These are phyloP conservation scores for Diaporthe vexans DNA, from an alignment of 2,329 filamentous ascomycete genomes.

Conservation along the genomic window DNA sequence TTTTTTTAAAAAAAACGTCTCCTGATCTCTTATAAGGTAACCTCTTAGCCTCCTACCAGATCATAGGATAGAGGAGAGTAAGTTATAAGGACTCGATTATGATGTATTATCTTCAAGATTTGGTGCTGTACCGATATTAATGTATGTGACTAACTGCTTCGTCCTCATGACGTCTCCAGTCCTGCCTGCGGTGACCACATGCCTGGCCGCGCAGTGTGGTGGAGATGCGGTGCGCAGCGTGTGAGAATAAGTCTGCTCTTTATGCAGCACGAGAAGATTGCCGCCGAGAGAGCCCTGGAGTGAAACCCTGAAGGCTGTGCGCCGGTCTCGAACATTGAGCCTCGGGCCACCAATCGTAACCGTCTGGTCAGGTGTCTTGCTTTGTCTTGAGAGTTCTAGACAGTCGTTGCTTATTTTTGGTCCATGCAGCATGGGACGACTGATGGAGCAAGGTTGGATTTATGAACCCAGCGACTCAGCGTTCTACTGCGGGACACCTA, in stretches of 20 bases:
- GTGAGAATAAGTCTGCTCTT: background rate
- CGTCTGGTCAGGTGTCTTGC: background rate
- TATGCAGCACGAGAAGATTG: background rate
- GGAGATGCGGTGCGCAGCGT: background rate
- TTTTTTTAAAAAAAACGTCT: too few species aligned
- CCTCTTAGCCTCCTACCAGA: too few species aligned
- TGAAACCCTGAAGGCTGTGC: conserved; percentile 25
- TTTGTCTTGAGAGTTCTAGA: background rate
- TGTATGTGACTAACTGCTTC: background rate
- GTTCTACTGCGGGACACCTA: background rate
- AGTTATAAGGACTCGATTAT: too few species aligned
- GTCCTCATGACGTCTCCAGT: background rate
- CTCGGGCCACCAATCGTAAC: conserved; percentile 20
- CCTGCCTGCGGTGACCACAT: background rate
- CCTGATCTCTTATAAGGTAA: too few species aligned
- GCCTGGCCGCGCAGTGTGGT: background rate
- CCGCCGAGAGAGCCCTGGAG: background rate
- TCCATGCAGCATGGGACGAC: conserved; percentile 12
- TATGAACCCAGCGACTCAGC: conserved; percentile 25
- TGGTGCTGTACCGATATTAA: too few species aligned
- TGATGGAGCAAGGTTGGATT: conserved; percentile 18
- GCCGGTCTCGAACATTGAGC: conserved; percentile 10
- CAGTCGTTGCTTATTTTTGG: background rate
- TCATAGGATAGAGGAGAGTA: too few species aligned
- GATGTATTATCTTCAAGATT: too few species aligned